Percentiles rank a stretch among this genome's conserved stretches.
phyloP scores from a whole-genome alignment of 305 asterid species.

The Rubia occidens region DNA sequence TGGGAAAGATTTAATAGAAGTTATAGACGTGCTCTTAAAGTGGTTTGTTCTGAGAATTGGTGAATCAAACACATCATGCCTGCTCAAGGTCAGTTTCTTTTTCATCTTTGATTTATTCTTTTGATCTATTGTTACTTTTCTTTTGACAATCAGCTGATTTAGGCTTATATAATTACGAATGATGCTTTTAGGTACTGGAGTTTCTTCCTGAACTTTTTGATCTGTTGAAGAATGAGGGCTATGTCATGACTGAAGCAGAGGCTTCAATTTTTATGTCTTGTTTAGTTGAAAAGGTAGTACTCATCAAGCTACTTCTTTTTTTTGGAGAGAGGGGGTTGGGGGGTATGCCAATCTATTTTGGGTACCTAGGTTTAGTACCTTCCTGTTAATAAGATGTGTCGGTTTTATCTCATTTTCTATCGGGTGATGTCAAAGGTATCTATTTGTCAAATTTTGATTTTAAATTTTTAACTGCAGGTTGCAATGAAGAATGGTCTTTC shows the following conservation, averaged over 20 bases:
- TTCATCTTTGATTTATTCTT: background rate
- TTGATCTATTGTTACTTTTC: background rate
- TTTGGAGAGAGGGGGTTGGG: too few relatives aligned
- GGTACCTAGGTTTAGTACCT: background rate
- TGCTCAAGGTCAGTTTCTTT: conserved; percentile 48
- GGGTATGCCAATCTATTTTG: background rate
- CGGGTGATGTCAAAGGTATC: background rate
- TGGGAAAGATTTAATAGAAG: conserved; percentile 72
- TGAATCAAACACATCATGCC: conserved; percentile 89
- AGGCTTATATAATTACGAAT: conserved; percentile 3
- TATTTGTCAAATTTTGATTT: background rate
- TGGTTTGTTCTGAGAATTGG: conserved; percentile 94
- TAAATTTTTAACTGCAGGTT: background rate
- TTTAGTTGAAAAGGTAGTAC: conserved; percentile 79
- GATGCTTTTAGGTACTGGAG: conserved; percentile 72
- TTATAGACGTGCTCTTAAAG: conserved; percentile 73
- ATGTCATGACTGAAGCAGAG: conserved; percentile 89
- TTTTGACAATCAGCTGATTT: conserved; percentile 8
- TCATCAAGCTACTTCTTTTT: background rate
- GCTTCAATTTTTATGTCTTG: conserved; percentile 93
- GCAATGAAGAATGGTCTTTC: too few relatives aligned
- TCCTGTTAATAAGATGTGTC: background rate
- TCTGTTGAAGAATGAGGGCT: conserved; percentile 76
- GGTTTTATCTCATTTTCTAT: background rate
- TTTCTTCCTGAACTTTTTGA: conserved; percentile 93